Evolutionary conservation across 2,329 filamentous ascomycete genomes (phyloP).

Genomic region (Apiospora koreana): DNA sequence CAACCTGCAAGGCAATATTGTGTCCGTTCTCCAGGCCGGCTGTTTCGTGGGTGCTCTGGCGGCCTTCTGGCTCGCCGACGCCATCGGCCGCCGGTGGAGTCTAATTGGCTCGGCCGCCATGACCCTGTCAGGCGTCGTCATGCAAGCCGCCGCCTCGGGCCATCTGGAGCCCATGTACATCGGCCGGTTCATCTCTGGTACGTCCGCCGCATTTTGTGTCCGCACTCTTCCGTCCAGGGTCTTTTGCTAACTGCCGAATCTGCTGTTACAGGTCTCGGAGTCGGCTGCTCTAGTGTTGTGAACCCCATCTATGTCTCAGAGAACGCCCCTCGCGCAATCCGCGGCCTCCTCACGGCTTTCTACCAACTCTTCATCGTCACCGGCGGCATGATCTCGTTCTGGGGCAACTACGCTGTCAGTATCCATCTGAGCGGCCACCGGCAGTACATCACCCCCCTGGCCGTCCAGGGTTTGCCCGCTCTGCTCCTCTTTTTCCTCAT

Average conservation of each 20-base stretch:
- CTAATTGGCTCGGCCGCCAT: conserved; percentile 56
- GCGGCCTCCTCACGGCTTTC: conserved; percentile 44
- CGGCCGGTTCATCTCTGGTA: conserved; percentile 55
- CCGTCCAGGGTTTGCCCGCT: conserved; percentile 64
- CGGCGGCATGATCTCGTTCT: conserved; percentile 44
- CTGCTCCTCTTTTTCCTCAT: conserved; percentile 60
- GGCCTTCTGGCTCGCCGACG: conserved; percentile 53
- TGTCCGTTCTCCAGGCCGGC: conserved; percentile 54
- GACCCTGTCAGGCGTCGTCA: conserved; percentile 58
- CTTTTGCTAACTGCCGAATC: too few species aligned
- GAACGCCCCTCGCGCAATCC: conserved; percentile 45
- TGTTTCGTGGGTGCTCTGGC: conserved; percentile 41
- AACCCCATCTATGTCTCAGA: conserved; percentile 48
- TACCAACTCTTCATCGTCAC: conserved; percentile 49
- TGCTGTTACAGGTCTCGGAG: conserved; percentile 38
- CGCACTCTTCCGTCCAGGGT: too few species aligned
- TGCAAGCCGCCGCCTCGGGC: conserved; percentile 60
- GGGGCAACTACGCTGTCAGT: conserved; percentile 53
- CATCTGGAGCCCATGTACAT: conserved; percentile 62
- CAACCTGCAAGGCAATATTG: conserved; percentile 64
- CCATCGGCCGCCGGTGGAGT: conserved; percentile 53
- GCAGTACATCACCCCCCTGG: conserved; percentile 60
- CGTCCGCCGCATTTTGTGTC: neutral
- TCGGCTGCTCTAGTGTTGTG: conserved; percentile 43
- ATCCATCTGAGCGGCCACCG: conserved; percentile 33